phyloP scores from a whole-genome alignment of 2,329 filamentous ascomycete genomes.

The Polytolypa hystricis region DNA sequence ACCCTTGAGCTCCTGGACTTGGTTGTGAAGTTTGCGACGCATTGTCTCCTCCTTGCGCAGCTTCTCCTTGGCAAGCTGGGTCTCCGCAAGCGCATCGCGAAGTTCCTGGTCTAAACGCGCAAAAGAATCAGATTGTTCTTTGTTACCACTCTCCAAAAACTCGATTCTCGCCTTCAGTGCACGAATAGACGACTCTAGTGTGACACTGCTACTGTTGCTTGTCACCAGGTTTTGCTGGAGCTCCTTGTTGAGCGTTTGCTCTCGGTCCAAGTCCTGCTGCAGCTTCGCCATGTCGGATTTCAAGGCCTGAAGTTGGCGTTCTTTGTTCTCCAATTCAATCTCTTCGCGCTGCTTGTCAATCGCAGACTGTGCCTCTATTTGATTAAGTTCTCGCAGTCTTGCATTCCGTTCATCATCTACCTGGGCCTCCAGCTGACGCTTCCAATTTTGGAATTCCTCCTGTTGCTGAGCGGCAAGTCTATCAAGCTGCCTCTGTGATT shows the following conservation, averaged over 20 bases:
- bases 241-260: slow-evolving; percentile 49
- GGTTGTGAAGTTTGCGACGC: slow-evolving; percentile 86
- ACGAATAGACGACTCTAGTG: slow-evolving; percentile 63
- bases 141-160: slow-evolving; percentile 80
- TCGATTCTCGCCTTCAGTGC: slow-evolving; percentile 72
- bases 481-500: slow-evolving; percentile 43
- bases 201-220: slow-evolving; percentile 49
- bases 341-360: slow-evolving; percentile 35
- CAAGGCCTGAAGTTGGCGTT: slow-evolving; percentile 41
- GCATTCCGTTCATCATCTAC: slow-evolving; percentile 53
- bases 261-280: slow-evolving; percentile 45
- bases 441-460: slow-evolving; percentile 56
- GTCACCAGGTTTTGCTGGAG: slow-evolving; percentile 51
- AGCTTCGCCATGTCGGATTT: slow-evolving; percentile 28
- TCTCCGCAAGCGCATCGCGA: slow-evolving; percentile 61
- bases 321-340: slow-evolving; percentile 41
- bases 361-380: slow-evolving; percentile 45
- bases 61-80: slow-evolving; percentile 64
- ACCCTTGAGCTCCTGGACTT: slow-evolving; percentile 93
- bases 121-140: slow-evolving; percentile 79
- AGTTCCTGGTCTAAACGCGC: slow-evolving; percentile 69
- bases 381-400: slow-evolving; percentile 52
- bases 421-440: slow-evolving; percentile 53
- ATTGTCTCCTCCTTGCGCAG: slow-evolving; percentile 85
- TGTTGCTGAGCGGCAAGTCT: slow-evolving; percentile 50